Evolutionary conservation across 2,329 filamentous ascomycete genomes (phyloP).

Genomic region (Ceratocystis variospora): DNA sequence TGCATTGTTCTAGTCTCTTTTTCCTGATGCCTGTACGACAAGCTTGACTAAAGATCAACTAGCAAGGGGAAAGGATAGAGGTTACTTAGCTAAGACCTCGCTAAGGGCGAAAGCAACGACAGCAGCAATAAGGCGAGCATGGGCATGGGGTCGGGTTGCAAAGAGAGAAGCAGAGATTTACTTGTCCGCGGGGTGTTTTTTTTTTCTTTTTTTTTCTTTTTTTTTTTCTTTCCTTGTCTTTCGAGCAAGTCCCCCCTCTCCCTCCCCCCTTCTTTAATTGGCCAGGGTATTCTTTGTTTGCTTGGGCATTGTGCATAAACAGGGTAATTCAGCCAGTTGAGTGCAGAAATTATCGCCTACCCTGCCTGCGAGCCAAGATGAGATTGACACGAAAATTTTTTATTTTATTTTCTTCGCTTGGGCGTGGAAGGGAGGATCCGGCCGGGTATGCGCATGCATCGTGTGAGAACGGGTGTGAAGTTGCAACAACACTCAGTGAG

Average conservation of each 20-base stretch:
- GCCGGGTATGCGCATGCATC: no score
- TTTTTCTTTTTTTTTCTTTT: neutral
- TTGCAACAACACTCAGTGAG: neutral
- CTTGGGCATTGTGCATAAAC: no score
- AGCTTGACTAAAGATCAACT: neutral
- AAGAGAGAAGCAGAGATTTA: neutral
- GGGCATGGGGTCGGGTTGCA: neutral
- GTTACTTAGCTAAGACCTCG: no score
- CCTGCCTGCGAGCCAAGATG: neutral
- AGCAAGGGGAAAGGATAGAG: neutral
- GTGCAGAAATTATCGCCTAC: neutral
- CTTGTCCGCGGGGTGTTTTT: neutral
- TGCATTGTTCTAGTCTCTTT: neutral
- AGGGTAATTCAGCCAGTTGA: no score
- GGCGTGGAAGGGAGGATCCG: neutral
- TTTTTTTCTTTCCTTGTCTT: neutral
- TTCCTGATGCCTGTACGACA: neutral
- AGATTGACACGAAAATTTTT: neutral
- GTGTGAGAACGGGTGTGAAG: neutral
- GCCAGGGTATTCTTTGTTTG: neutral
- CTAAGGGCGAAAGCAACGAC: neutral
- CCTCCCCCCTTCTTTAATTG: neutral
- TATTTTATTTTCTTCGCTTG: neutral
- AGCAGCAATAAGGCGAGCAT: neutral
- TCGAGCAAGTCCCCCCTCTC: neutral